Evolutionary conservation across 1,139 yeast species (phyloP).

Genomic region (Arxiozyma bovina): DNA sequence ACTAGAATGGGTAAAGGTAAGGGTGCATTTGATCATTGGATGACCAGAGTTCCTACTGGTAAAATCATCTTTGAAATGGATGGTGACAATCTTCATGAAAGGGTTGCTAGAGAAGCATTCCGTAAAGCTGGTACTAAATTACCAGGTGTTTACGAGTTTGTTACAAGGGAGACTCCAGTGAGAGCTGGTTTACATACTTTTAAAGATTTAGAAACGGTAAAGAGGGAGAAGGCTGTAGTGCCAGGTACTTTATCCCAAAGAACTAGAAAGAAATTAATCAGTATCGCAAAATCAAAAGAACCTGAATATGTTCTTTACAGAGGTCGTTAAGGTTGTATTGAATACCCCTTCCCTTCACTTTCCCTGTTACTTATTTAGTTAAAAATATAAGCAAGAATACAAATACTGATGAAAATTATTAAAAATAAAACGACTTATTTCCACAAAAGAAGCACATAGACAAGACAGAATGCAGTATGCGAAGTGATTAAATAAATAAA

Average conservation of each 20-base stretch:
- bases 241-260: conserved; percentile 45
- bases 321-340: conserved; percentile 39
- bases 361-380: conserved; percentile 3
- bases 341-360: conserved; percentile 6
- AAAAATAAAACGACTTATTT: no score
- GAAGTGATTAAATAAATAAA: no score
- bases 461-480: no score
- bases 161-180: conserved; percentile 55
- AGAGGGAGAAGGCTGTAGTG: conserved; percentile 30
- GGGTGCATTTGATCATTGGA: conserved; percentile 97
- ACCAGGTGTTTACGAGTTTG: conserved; percentile 87
- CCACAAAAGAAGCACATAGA: no score
- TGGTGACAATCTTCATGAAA: conserved; percentile 67
- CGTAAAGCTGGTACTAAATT: conserved; percentile 86
- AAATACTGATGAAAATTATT: no score
- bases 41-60: conserved; percentile 92
- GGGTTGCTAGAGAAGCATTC: conserved; percentile 83
- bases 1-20: conserved; percentile 99
- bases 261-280: conserved; percentile 59
- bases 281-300: conserved; percentile 42
- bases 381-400: no score
- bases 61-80: conserved; percentile 79
- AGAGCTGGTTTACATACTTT: conserved; percentile 60
- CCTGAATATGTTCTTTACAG: conserved; percentile 45
- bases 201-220: conserved; percentile 31